A percentile compares a stretch with the other conserved stretches of the same genome.
phyloP scores from a whole-genome alignment of 805 yeast species.

The Teunomyces stri region DNA sequence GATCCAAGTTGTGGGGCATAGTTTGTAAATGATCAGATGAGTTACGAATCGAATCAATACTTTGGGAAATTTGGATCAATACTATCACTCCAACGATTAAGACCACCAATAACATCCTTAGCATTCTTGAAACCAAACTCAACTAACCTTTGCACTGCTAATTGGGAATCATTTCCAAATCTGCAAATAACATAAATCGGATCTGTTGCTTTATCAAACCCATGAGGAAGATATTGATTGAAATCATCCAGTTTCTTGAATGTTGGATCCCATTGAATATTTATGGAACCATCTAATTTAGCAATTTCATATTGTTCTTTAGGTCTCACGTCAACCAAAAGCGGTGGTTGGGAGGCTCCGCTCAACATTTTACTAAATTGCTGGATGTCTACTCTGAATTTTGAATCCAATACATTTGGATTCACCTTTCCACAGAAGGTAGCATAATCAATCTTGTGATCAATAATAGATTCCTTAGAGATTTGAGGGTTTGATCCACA shows the following conservation, averaged over 20 bases:
- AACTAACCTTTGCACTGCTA: conserved; percentile 61
- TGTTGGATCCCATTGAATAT: conserved; percentile 58
- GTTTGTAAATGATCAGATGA: background rate
- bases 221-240: conserved; percentile 16
- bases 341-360: conserved; percentile 18
- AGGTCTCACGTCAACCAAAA: conserved; percentile 79
- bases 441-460: conserved; percentile 56
- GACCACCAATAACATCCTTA: conserved; percentile 76
- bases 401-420: conserved; percentile 42
- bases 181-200: conserved; percentile 69
- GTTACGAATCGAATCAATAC: conserved; percentile 36
- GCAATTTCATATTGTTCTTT: conserved; percentile 70
- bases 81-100: conserved; percentile 60
- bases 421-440: conserved; percentile 70
- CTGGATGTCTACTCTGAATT: conserved; percentile 48
- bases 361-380: conserved; percentile 23
- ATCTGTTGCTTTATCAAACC: conserved; percentile 19
- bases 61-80: conserved; percentile 63
- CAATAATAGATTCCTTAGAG: conserved; percentile 43
- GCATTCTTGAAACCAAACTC: conserved; percentile 49
- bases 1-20: conserved; percentile 22
- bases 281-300: conserved; percentile 54
- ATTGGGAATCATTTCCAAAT: conserved; percentile 86
- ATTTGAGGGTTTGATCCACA: conserved; percentile 60
- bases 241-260: conserved; percentile 26